Evolutionary conservation across 768 basidiomycete genomes (phyloP).

Genomic region (Leccinum rimulosum): DNA sequence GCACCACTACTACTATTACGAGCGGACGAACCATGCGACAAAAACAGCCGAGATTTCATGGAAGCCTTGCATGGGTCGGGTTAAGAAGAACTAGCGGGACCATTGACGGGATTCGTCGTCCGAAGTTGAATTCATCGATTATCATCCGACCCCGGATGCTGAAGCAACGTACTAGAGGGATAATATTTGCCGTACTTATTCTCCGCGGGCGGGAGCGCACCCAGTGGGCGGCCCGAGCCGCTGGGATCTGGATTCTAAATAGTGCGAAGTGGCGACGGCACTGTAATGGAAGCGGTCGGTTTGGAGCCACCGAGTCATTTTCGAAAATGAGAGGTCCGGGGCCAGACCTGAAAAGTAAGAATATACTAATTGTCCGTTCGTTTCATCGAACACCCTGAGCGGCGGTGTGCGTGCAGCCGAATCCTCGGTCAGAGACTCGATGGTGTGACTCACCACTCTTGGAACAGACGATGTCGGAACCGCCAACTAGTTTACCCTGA

Average conservation of each 20-base stretch:
- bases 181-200: not conserved
- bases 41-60: conserved; percentile 15
- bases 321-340: not conserved
- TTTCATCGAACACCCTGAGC: not conserved
- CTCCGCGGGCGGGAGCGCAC: not conserved
- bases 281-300: not conserved
- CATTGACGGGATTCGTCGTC: not conserved
- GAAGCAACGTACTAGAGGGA: not conserved
- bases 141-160: not conserved
- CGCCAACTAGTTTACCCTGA: not conserved
- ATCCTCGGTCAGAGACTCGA: not conserved
- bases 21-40: conserved; percentile 5
- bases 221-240: not conserved
- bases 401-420: not conserved
- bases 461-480: not conserved
- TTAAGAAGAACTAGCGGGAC: not conserved
- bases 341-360: not conserved
- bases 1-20: not conserved
- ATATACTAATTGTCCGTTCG: not conserved
- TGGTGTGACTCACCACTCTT: not conserved
- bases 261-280: not conserved
- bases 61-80: not conserved
- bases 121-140: not conserved
- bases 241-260: not conserved
- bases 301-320: not conserved